Conservation (phyloP, 2,329 filamentous ascomycete genomes). For the Pseudogymnoascus pannorum region DNA sequence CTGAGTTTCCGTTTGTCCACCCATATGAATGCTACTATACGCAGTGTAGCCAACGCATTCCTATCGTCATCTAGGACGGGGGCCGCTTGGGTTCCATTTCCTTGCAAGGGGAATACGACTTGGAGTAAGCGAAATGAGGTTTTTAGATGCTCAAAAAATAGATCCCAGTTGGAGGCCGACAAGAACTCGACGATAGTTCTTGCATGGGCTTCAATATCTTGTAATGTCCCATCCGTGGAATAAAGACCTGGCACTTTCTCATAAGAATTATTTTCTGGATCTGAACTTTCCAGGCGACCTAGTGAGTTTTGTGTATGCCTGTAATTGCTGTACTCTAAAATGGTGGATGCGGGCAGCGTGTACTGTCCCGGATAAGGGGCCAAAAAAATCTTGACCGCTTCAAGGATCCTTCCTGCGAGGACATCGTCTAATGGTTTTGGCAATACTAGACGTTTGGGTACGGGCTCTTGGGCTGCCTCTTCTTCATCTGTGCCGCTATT, state of each 20-base stretch:
- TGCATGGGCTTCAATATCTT: constrained; percentile 47
- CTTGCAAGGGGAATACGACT: constrained; percentile 22
- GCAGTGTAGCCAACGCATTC: constrained; percentile 45
- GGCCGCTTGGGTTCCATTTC: constrained; percentile 20
- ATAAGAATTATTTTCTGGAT: constrained; percentile 29
- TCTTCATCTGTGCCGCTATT: not conserved
- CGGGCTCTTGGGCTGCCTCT: not conserved
- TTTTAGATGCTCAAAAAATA: constrained; percentile 52
- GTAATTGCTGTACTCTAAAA: constrained; percentile 43
- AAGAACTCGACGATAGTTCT: constrained; percentile 55
- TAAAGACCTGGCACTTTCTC: constrained; percentile 31
- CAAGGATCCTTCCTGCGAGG: constrained; percentile 48
- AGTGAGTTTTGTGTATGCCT: not conserved
- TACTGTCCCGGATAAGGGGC: constrained; percentile 52
- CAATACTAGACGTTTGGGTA: constrained; percentile 12
- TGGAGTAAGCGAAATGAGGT: constrained; percentile 27
- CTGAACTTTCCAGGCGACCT: constrained; percentile 26
- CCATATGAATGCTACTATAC: constrained; percentile 57
- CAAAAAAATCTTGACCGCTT: constrained; percentile 48
- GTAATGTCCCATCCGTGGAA: constrained; percentile 11
- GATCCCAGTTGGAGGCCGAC: constrained; percentile 56
- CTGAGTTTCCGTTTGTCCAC: constrained; percentile 56
- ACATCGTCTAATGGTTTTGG: constrained; percentile 38
- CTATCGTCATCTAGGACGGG: constrained; percentile 25
- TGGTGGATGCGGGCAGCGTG: constrained; percentile 46